Percentiles rank a stretch among this genome's conserved stretches.
Conservation (phyloP, 495 filamentous ascomycete species). For the Penicillium paxilli region DNA sequence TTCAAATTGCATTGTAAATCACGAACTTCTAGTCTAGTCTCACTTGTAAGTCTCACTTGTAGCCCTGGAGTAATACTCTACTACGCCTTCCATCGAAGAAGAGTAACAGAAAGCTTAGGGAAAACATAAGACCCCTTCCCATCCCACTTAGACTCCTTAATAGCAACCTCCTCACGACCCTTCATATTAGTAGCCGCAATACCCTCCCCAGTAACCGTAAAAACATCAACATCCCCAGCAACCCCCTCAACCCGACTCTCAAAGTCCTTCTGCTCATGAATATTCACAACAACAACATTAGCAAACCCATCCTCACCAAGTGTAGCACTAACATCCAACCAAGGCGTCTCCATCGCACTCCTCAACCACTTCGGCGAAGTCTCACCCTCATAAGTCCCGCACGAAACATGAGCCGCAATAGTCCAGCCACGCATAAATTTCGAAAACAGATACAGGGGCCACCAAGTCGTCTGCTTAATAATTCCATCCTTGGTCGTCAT, state of each 20-base stretch:
- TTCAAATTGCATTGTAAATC: not conserved
- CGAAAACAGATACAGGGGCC: constrained; percentile 70
- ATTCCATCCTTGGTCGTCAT: constrained; percentile 67
- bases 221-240: constrained; percentile 48
- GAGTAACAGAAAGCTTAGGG: constrained; percentile 62
- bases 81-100: constrained; percentile 65
- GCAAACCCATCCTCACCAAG: constrained; percentile 61
- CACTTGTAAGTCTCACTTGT: not conserved
- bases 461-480: constrained; percentile 74
- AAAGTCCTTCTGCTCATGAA: constrained; percentile 57
- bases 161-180: constrained; percentile 56
- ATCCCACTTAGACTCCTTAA: constrained; percentile 63
- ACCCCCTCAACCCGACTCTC: constrained; percentile 57
- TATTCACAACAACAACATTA: constrained; percentile 69
- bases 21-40: not conserved
- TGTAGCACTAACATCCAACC: constrained; percentile 69
- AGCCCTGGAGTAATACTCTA: not conserved
- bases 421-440: constrained; percentile 74
- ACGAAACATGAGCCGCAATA: constrained; percentile 59
- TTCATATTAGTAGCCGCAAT: constrained; percentile 60
- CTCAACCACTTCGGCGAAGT: constrained; percentile 67
- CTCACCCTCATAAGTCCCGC: constrained; percentile 59
- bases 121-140: constrained; percentile 59
- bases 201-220: constrained; percentile 57
- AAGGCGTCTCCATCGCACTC: constrained; percentile 63